Evolutionary conservation across 2,329 filamentous ascomycete genomes (phyloP), one percentile per base, ranked within the genome.

Genomic region (Monosporascus sp.): DNA sequence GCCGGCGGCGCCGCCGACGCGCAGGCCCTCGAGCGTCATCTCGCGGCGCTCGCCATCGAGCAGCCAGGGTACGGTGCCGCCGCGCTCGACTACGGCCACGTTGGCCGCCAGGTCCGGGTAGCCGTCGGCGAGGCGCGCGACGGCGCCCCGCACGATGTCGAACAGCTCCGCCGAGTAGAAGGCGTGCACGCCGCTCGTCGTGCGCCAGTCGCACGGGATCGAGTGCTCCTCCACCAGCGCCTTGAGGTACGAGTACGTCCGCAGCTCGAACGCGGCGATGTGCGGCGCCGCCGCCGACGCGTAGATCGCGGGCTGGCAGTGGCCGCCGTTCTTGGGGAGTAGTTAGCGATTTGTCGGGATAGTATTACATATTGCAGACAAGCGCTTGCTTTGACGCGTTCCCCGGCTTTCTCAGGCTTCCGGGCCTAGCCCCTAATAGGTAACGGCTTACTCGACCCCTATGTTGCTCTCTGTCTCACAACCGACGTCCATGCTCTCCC

Each of bases 281-380:
- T 82, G 77, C 24, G 82, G 75, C n/a, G 73, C 68, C 20, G 78
- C 74, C 18, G 76, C 68, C 20, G 78, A 74, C 18, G 76, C 73
- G 70, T 88, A 91, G 49, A 89, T 74, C 31, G 84, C 70, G 1
- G 89, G 88, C 60, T 91, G 88, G 68, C 88, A 92, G 65, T 93
- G 88, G 6, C 85, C 85, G 51, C 84, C 85, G 64, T 86, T 87
- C 80, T 85, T 14, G 31, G 28, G 56, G 37, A 26, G 18, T 18
- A 40, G 35, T n/a, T 49, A 26, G 18, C 43, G 7, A 7, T 22
- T 18, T 48, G 49, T 57, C 45, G 58, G 55, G 8, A n/a, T n/a
- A 31, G 22, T 20, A 2, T 48, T 48, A 18, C 18, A 17, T 48
- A 20, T 3, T 11, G 28, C 28, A 31, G 28, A 31, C 9, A 11